Base-by-base conservation (phyloP, 23 red algal genomes). In the Agarophyton chilense region DNA sequence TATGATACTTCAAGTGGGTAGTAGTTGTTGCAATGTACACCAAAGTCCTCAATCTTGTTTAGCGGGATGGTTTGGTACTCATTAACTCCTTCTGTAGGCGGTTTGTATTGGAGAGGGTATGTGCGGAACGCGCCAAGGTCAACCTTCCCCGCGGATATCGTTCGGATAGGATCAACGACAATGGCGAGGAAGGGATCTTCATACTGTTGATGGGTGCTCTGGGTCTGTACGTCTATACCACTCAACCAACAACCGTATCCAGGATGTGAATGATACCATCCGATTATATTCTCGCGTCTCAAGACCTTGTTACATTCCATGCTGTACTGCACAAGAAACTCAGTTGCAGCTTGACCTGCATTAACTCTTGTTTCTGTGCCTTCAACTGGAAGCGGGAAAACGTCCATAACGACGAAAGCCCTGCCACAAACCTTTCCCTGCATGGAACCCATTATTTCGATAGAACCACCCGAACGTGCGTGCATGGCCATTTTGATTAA, bases 241-340 rank as follows among this genome's bases (percentile, higher is more conserved):
- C 84, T 92, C n/a, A 99, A 88, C 97, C 97, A 99, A 79, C 97
- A 99, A 9, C 97, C 97, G 38, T 99, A 99, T 0, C 94, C 97
- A 39, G 92, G 97, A 88, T 99, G 97, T 0, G 93, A 94, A 60
- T 95, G 97, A 70, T 99, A 99, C 97, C 97, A 99, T 17, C 97
- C 97, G 39, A 99, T 79, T 0, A 94, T 71, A 46, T 94, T 81
- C 54, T 95, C 92, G 2, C 82, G 64, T 38, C 90, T 60, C 45
- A 51, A 52, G 10, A 95, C 92, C 55, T 78, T 41, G 52, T 54
- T 60, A 32, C 90, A 84, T 89, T 95, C 76, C 12, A 43, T 81
- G 33, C 88, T 90, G 66, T 95, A 94, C 43, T 62, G 56, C 2
- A 95, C 92, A 55, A 95, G 52, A 53, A 98, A 98, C 36, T 93